Conservation (phyloP, 257 asterid species). For the Solanum medicagineum region DNA sequence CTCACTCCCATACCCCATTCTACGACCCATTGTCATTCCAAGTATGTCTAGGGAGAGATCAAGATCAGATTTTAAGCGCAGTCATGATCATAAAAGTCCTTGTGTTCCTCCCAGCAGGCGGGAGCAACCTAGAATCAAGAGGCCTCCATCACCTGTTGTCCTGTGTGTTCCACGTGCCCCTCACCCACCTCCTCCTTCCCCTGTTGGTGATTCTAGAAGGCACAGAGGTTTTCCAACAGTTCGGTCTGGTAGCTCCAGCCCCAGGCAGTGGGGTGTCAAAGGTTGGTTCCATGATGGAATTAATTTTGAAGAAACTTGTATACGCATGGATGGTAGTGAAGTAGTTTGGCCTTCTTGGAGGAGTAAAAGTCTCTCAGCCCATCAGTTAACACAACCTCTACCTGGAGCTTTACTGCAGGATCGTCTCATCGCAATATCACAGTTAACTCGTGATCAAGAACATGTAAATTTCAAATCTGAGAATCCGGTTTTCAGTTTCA, state of each 20-base stretch:
- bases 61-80: conserved; percentile 66
- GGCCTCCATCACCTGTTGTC: conserved; percentile 99
- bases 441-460: conserved; percentile 92
- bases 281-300: conserved; percentile 95
- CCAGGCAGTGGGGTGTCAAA: conserved; percentile 97
- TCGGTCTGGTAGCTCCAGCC: conserved; percentile 99
- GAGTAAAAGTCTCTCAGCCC: conserved; percentile 72
- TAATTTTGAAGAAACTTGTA: conserved; percentile 75
- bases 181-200: conserved; percentile 95
- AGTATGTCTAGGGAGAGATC: conserved; percentile 88
- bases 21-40: conserved; percentile 96
- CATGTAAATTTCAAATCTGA: conserved; percentile 39
- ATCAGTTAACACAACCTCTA: conserved; percentile 80
- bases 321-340: conserved; percentile 82
- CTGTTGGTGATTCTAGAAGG: conserved; percentile 80
- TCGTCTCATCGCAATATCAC: conserved; percentile 87
- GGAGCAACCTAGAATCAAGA: conserved; percentile 85
- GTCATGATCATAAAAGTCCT: conserved; percentile 88
- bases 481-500: neutral
- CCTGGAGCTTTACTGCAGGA: conserved; percentile 91
- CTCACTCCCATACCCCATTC: conserved; percentile 81
- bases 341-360: conserved; percentile 99
- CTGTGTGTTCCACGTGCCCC: conserved; percentile 98
- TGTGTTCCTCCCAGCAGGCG: conserved; percentile 83
- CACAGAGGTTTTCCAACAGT: conserved; percentile 92